These are phyloP conservation scores for Lactarius pseudohatsudake DNA, from an alignment of 768 basidiomycete genomes.

Conservation along the genomic window DNA sequence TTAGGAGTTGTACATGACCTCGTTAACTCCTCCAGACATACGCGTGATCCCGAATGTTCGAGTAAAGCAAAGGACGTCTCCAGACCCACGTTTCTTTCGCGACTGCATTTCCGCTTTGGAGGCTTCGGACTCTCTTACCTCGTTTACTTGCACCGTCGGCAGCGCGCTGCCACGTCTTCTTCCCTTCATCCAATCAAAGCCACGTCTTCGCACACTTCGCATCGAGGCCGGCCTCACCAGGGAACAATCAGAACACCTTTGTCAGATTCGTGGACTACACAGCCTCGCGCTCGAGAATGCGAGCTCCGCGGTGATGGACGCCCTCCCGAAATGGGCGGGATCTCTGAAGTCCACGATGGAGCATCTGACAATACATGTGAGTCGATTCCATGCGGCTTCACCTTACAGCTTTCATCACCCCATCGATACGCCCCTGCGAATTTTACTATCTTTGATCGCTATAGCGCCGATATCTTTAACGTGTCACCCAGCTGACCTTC, in stretches of 20 bases:
- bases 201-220: conserved; percentile 47
- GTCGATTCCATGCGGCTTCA: conserved; percentile 33
- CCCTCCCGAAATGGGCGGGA: conserved; percentile 56
- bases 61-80: conserved; percentile 27
- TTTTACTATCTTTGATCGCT: conserved; percentile 11
- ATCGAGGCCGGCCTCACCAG: conserved; percentile 54
- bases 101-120: conserved; percentile 52
- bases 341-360: conserved; percentile 47
- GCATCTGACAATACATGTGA: conserved; percentile 58
- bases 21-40: conserved; percentile 43
- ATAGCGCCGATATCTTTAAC: conserved; percentile 12
- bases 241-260: conserved; percentile 48
- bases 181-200: conserved; percentile 44
- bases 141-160: conserved; percentile 53
- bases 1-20: conserved; percentile 16
- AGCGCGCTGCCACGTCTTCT: conserved; percentile 53
- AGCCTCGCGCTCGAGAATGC: conserved; percentile 55
- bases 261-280: conserved; percentile 42
- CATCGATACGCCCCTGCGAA: conserved; percentile 23
- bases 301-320: conserved; percentile 61
- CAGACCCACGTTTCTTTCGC: conserved; percentile 48
- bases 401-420: conserved; percentile 9
- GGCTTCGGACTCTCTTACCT: conserved; percentile 51
- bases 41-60: conserved; percentile 45
- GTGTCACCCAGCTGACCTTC: conserved; percentile 18